Base-by-base conservation (phyloP, 371 early-diverging fungal genomes). In the Mucor lusitanicus region DNA sequence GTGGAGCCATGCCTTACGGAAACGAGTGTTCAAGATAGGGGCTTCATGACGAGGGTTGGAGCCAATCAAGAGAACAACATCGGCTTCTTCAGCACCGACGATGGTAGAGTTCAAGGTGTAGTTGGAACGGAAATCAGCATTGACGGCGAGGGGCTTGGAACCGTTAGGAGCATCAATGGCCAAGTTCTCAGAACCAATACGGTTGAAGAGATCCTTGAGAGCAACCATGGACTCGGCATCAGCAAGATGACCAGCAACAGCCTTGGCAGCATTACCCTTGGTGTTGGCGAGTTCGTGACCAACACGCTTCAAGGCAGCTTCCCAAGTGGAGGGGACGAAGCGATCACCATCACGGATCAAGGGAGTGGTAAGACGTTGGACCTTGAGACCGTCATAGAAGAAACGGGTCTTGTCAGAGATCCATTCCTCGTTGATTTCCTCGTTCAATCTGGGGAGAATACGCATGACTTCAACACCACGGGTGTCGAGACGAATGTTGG, bases 361-460 rank as follows among this genome's bases (percentile, higher is more conserved):
- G 30, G 98, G 98, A 17, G 90, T 88, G 35, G 95, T 96, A 66
- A 98, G 83, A 69, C 99, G 90, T 84, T 98, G 98, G 25, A 94
- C 89, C 87, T 94, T 95, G 33, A 98, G 85, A 65, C 99, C 99
- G 71, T 98, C 99, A 71, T 87, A 95, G 63, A 94, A 92, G 79
- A 94, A 97, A 61, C 99, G 91, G 44, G 97, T 96, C 88, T 97
- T 97, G 86, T 98, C 99, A 12, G 94, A 94, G 62, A 98, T 95
- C 99, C 99, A 98, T 86, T 98, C 99, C 78, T 96, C 96, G 83
- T 98, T 98, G 72, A 98, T 85, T 35, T 94, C 97, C 69, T 98
- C 99, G 83, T 97, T 97, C 75, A 95, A 79, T 46, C 96, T 90
- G 32, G 99, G 99, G 35, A 97, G 79, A 39, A 98, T 88, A 69